Conservation (phyloP, 345 rosid species). For the Populus euphratica region DNA sequence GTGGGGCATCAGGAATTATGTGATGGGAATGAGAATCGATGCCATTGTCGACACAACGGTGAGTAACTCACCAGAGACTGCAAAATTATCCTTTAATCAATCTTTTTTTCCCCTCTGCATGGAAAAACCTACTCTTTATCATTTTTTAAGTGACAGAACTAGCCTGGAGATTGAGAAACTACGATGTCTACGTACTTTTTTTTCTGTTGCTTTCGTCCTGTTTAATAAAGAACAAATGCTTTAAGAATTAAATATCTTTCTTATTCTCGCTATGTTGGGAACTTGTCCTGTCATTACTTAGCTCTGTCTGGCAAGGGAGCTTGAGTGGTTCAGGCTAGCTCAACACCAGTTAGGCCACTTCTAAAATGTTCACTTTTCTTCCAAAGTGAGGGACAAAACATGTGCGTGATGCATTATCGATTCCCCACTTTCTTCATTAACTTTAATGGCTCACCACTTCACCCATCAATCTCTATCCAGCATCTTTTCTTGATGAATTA, state of each 20-base stretch:
- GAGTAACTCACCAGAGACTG: constrained; percentile 5
- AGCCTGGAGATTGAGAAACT: not conserved
- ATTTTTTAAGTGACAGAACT: not conserved
- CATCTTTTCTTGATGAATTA: not conserved
- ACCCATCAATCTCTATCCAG: not conserved
- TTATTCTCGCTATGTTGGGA: not conserved
- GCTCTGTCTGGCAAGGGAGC: not conserved
- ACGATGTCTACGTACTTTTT: not conserved
- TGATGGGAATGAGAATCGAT: constrained; percentile 60
- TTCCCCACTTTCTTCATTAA: not conserved
- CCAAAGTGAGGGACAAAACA: not conserved
- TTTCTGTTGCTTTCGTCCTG: not conserved
- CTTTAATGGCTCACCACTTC: not conserved
- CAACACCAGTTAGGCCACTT: not conserved
- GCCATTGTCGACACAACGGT: constrained; percentile 64
- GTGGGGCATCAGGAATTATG: constrained; percentile 88
- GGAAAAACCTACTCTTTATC: not conserved
- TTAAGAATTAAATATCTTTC: not conserved
- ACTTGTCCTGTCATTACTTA: not conserved
- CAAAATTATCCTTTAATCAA: not conserved
- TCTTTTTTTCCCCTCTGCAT: not conserved
- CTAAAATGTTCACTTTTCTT: not conserved
- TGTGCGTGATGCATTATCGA: not conserved
- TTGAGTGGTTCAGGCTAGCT: not conserved
- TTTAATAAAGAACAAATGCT: not conserved